phyloP scores from a whole-genome alignment of 805 yeast species.

The Nakazawaea ernobii region DNA sequence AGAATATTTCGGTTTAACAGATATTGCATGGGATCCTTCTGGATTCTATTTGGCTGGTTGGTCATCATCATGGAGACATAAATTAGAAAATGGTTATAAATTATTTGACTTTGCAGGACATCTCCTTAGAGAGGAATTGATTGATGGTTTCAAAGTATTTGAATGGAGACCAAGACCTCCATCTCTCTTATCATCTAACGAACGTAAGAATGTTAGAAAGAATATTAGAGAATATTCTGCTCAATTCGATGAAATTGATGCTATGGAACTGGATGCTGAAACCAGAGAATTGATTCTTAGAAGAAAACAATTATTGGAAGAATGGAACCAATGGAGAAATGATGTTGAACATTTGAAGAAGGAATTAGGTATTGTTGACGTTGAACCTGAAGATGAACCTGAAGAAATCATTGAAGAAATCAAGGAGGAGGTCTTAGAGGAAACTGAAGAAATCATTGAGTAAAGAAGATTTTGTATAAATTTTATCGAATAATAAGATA shows the following conservation, averaged over 20 bases:
- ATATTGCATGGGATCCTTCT: slow-evolving; percentile 90
- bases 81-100: slow-evolving; percentile 86
- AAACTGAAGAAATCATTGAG: slow-evolving; percentile 64
- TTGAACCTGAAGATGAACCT: slow-evolving; percentile 39
- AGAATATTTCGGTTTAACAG: slow-evolving; percentile 73
- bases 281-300: slow-evolving; percentile 80
- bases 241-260: slow-evolving; percentile 90
- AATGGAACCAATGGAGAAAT: slow-evolving; percentile 80
- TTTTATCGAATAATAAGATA: background rate
- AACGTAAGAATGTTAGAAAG: slow-evolving; percentile 86
- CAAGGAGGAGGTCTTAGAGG: slow-evolving; percentile 68
- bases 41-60: slow-evolving; percentile 87
- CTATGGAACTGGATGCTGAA: slow-evolving; percentile 92
- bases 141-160: slow-evolving; percentile 83
- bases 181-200: slow-evolving; percentile 65
- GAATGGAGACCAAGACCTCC: slow-evolving; percentile 98
- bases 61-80: slow-evolving; percentile 82
- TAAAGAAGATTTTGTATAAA: slow-evolving; percentile 7
- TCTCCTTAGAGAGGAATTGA: slow-evolving; percentile 63
- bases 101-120: slow-evolving; percentile 81
- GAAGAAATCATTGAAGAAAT: slow-evolving; percentile 67
- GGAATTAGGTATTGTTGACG: slow-evolving; percentile 40
- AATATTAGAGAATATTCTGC: slow-evolving; percentile 84
- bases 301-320: slow-evolving; percentile 75
- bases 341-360: slow-evolving; percentile 40